Evolutionary conservation across 1,284 basidiomycete species (phyloP).

Genomic region (Cryptococcus depauperatus): DNA sequence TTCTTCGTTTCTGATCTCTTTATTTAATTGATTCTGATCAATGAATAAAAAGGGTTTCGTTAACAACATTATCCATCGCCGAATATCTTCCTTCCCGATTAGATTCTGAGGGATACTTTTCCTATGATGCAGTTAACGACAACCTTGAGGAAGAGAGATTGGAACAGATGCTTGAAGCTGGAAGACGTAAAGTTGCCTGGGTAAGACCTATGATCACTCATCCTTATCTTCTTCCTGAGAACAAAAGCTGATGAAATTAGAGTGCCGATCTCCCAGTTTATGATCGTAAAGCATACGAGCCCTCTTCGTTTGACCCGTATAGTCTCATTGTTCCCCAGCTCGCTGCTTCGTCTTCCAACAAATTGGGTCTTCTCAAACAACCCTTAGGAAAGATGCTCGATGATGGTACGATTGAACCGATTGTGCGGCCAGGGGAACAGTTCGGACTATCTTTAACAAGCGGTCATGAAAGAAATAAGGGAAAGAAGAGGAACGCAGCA

Average conservation of each 20-base stretch:
- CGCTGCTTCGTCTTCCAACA: background rate
- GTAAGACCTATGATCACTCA: constrained; percentile 8
- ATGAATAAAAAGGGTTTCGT: constrained; percentile 1
- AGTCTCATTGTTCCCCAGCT: constrained; percentile 1
- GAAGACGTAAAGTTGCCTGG: constrained; percentile 10
- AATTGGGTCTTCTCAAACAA: constrained; percentile 2
- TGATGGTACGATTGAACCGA: constrained; percentile 1
- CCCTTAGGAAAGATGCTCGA: constrained; percentile 1
- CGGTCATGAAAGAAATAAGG: no score
- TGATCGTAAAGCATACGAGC: constrained; percentile 6
- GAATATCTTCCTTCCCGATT: constrained; percentile 1
- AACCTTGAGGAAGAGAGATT: background rate
- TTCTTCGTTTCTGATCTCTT: background rate
- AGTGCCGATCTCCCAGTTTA: constrained; percentile 12
- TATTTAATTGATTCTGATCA: background rate
- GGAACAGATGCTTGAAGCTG: background rate
- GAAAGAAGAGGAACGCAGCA: no score
- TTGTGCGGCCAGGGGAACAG: background rate
- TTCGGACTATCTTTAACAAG: no score
- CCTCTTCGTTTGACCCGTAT: constrained; percentile 1
- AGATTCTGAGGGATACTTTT: background rate
- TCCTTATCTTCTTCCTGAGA: background rate
- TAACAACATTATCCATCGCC: constrained; percentile 5
- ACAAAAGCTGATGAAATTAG: constrained; percentile 2
- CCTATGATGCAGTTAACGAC: background rate